These are phyloP conservation scores for Ogataea ramenticola DNA, from an alignment of 805 yeast genomes.

Conservation along the genomic window DNA sequence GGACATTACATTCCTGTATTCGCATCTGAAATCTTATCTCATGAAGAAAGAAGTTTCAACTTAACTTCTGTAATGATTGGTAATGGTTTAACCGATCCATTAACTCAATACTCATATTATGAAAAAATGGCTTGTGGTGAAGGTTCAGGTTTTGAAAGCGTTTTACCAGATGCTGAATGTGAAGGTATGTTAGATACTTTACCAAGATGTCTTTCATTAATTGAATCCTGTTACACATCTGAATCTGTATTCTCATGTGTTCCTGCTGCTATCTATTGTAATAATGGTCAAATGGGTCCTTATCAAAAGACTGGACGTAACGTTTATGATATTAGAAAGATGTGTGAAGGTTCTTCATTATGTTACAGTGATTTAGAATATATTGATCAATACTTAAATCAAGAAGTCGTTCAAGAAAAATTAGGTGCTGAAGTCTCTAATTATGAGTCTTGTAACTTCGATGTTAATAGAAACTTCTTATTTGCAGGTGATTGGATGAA, in stretches of 20 bases:
- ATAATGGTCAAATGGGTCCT: constrained; percentile 54
- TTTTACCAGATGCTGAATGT: constrained; percentile 65
- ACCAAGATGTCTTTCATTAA: constrained; percentile 58
- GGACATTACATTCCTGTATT: constrained; percentile 77
- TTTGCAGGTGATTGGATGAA: constrained; percentile 60
- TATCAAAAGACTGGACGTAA: constrained; percentile 52
- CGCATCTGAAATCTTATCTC: constrained; percentile 48
- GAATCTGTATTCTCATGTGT: constrained; percentile 53
- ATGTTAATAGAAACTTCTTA: constrained; percentile 40
- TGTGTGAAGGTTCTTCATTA: constrained; percentile 42
- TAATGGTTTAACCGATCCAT: constrained; percentile 85
- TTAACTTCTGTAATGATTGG: constrained; percentile 82
- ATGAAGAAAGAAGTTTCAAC: constrained; percentile 51
- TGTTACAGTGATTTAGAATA: constrained; percentile 47
- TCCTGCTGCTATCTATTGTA: constrained; percentile 58
- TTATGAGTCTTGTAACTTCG: constrained; percentile 45
- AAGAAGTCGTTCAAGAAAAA: constrained; percentile 42
- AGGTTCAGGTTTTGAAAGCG: constrained; percentile 71
- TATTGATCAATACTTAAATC: constrained; percentile 46
- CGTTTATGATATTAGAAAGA: constrained; percentile 55
- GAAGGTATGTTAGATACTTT: constrained; percentile 51
- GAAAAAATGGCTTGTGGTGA: constrained; percentile 92
- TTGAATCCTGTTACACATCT: constrained; percentile 57
- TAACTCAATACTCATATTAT: constrained; percentile 69
- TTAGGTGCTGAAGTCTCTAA: constrained; percentile 50